Conservation (phyloP, 2,329 filamentous ascomycete species). For the Clarireedia hainanense region DNA sequence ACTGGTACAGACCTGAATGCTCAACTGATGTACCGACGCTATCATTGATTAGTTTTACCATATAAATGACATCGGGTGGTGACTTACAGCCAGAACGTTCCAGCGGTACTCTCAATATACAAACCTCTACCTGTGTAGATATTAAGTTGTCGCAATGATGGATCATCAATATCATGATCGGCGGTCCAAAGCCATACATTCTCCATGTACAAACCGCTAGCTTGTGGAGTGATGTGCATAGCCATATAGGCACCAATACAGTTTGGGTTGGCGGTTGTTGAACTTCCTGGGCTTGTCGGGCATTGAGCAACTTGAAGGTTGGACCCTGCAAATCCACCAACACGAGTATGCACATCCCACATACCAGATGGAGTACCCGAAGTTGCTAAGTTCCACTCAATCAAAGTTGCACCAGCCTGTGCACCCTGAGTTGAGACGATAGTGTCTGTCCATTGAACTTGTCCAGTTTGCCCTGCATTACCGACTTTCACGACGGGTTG, state of each 20-base stretch:
- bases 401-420: conserved; percentile 51
- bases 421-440: conserved; percentile 36
- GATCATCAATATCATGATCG: conserved; percentile 34
- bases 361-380: conserved; percentile 45
- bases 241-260: conserved; percentile 31
- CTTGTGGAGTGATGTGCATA: conserved; percentile 29
- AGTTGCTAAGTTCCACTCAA: conserved; percentile 56
- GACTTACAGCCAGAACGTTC: conserved; percentile 42
- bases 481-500: conserved; percentile 44
- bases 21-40: conserved; percentile 49
- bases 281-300: conserved; percentile 43
- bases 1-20: conserved; percentile 45
- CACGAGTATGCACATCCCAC: conserved; percentile 37
- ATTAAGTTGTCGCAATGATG: conserved; percentile 45
- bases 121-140: conserved; percentile 40
- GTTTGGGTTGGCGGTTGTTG: conserved; percentile 28
- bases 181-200: conserved; percentile 42
- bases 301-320: conserved; percentile 47
- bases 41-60: conserved; percentile 64
- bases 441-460: conserved; percentile 54
- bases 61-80: conserved; percentile 19
- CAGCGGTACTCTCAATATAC: conserved; percentile 28
- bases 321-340: conserved; percentile 42
- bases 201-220: conserved; percentile 40
- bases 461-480: conserved; percentile 44